A percentile compares a stretch with the other conserved stretches of the same genome.
phyloP scores from a whole-genome alignment of 768 basidiomycete species.

The Suillus ampliporus region DNA sequence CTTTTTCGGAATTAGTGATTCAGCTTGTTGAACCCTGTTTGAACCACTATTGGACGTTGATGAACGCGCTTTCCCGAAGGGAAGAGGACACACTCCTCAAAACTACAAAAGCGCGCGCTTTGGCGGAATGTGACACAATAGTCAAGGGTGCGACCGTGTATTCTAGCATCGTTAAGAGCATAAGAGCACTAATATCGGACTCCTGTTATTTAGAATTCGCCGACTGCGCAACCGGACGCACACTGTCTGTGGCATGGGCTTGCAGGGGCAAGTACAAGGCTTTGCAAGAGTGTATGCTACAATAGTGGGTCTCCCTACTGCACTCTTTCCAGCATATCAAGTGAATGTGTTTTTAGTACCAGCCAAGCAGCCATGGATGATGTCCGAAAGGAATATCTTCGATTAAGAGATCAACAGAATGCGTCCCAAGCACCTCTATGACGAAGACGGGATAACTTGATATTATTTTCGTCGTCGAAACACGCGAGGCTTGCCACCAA shows the following conservation, averaged over 20 bases:
- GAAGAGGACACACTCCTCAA: slow-evolving; percentile 89
- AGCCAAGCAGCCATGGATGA: slow-evolving; percentile 75
- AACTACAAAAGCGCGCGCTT: slow-evolving; percentile 76
- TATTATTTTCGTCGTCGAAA: background rate
- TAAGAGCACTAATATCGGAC: background rate
- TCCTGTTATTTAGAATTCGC: slow-evolving; percentile 69
- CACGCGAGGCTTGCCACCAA: background rate
- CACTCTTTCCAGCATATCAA: background rate
- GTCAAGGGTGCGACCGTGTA: slow-evolving; percentile 61
- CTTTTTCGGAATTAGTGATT: background rate
- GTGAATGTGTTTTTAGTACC: slow-evolving; percentile 51
- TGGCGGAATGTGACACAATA: slow-evolving; percentile 76
- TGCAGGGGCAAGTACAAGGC: slow-evolving; percentile 71
- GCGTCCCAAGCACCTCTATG: background rate
- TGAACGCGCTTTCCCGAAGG: slow-evolving; percentile 86
- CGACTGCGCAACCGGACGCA: slow-evolving; percentile 80
- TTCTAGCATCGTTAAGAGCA: background rate
- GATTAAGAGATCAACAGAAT: slow-evolving; percentile 54
- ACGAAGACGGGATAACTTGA: background rate
- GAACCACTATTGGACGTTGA: slow-evolving; percentile 34
- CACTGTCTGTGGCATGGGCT: slow-evolving; percentile 85
- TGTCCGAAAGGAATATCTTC: slow-evolving; percentile 75
- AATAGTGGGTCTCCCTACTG: slow-evolving; percentile 61
- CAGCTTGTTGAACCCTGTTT: background rate
- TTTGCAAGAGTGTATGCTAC: slow-evolving; percentile 80